phyloP scores from a whole-genome alignment of 768 basidiomycete species.

The Dentipellis sp. region DNA sequence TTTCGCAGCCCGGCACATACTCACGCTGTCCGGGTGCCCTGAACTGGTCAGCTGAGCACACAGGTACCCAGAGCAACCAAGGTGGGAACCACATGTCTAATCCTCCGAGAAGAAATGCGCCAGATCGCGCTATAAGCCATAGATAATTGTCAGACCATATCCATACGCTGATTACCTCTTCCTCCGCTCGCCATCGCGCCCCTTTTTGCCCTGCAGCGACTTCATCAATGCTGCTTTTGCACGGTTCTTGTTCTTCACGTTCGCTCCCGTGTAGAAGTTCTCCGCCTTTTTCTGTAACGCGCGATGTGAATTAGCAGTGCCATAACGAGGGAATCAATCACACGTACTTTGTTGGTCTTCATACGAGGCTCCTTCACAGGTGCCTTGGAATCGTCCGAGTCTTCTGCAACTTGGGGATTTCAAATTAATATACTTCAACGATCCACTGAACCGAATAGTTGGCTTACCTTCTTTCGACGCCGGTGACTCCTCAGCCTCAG shows the following conservation, averaged over 20 bases:
- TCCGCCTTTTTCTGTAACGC: constrained; percentile 64
- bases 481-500: constrained; percentile 10
- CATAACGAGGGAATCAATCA: not conserved
- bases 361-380: constrained; percentile 54
- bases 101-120: no score
- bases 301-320: not conserved
- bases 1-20: no score
- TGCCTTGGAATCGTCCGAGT: constrained; percentile 24
- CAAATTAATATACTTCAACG: constrained; percentile 5
- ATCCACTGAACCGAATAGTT: constrained; percentile 17
- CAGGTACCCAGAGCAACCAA: no score
- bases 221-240: constrained; percentile 52
- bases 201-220: constrained; percentile 25
- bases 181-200: constrained; percentile 5
- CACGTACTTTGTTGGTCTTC: constrained; percentile 83
- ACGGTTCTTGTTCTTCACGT: constrained; percentile 84
- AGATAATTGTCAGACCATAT: no score
- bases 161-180: constrained; percentile 4
- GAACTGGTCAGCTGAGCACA: no score
- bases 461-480: constrained; percentile 19
- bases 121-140: no score
- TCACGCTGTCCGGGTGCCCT: no score
- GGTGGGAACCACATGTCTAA: no score
- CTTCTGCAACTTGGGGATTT: constrained; percentile 18
- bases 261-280: constrained; percentile 82